Conservation (phyloP, 2,329 filamentous ascomycete genomes). For the Thermoascus crustaceus region DNA sequence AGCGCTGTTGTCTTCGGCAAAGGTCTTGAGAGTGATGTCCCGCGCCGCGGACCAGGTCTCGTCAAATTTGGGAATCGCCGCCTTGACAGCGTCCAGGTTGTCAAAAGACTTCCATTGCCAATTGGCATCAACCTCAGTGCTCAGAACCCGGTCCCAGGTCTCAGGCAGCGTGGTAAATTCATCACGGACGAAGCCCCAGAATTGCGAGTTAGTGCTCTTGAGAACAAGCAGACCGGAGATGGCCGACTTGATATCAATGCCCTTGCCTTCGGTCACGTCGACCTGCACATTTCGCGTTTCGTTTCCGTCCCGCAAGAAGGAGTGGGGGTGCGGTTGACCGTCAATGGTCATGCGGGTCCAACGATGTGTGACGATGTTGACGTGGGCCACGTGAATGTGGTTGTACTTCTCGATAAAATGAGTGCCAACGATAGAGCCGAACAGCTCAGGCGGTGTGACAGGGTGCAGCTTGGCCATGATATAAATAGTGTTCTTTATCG, state of each 20-base stretch:
- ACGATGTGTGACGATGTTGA: constrained; percentile 74
- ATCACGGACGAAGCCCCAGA: constrained; percentile 88
- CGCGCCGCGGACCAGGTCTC: constrained; percentile 69
- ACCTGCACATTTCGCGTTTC: constrained; percentile 81
- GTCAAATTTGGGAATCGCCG: constrained; percentile 61
- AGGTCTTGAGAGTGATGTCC: constrained; percentile 79
- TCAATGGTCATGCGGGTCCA: constrained; percentile 87
- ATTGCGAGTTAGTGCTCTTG: constrained; percentile 93
- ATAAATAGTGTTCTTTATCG: constrained; percentile 96
- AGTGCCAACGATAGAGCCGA: constrained; percentile 70
- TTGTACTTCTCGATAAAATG: constrained; percentile 85
- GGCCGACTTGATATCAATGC: constrained; percentile 67
- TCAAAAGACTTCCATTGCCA: constrained; percentile 79
- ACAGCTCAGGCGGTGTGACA: constrained; percentile 87
- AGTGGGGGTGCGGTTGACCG: constrained; percentile 87
- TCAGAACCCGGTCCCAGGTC: constrained; percentile 90
- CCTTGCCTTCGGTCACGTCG: constrained; percentile 56
- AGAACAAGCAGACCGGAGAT: constrained; percentile 79
- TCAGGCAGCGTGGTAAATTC: constrained; percentile 87
- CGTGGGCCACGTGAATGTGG: constrained; percentile 78
- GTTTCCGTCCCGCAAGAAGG: constrained; percentile 80
- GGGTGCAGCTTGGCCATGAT: constrained; percentile 91
- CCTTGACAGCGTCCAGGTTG: constrained; percentile 58
- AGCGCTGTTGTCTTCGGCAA: constrained; percentile 81
- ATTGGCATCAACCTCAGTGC: constrained; percentile 77